Base-by-base conservation (phyloP, 2,329 filamentous ascomycete genomes). In the Fusarium sublunatum region DNA sequence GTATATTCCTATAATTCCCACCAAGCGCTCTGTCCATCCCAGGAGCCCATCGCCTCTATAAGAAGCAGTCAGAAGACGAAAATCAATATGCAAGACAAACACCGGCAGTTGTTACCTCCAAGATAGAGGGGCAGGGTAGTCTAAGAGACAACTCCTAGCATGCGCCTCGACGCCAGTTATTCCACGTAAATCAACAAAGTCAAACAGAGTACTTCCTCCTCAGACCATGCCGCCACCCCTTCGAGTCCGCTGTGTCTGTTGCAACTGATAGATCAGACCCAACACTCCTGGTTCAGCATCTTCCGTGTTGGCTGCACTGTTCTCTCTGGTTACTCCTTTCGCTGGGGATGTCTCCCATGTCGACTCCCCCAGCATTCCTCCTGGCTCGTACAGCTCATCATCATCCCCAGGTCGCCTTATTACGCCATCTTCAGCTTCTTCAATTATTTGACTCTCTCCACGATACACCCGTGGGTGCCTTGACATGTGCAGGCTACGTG, bases 281-380 rank as follows among this genome's bases (percentile, higher is more conserved):
- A 88, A 75, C 3, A 88, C 84, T 2, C 85, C 85, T 2, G 81
- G 79, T 12, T 85, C 83, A 4, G 79, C 75, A 36, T 82, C 82
- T 10, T 79, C 79, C 0, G 75, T 76, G 15, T 77, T 77, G 6
- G 75, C 75, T 7, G 75, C 77, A 67, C 83, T 87, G 61, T 80
- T 82, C 61, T 86, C 84, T 26, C 83, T 78, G 39, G 81, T 84
- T 15, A 85, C 63, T 0, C 77, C 81, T 55, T 79, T 80, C 1
- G 78, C 78, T 2, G 84, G 84, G 4, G 83, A 83, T 13, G 82
- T 85, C 70, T 87, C 83, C 85, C 85, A 87, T 8, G 81, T 81
- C 4, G 85, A 87, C 76, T 84, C 86, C 53, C 79, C 89, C 69
- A 85, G 81, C 1, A 75, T 79, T 0, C 78, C 81, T 1, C 78